Base-by-base conservation (phyloP, 345 rosid species). In the Dovyalis caffra region DNA sequence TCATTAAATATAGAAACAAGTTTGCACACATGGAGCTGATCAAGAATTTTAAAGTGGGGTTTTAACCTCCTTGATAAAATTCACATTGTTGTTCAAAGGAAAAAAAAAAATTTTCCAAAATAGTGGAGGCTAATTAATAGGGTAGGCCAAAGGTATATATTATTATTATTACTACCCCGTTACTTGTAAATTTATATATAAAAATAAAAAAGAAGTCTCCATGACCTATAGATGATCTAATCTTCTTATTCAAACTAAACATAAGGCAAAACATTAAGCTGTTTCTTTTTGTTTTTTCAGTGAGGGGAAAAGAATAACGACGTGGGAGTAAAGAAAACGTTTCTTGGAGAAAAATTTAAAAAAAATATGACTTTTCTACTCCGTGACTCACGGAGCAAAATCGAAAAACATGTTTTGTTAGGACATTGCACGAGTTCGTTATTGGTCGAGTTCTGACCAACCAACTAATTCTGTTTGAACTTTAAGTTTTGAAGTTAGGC, bases 361-460 rank as follows among this genome's bases (percentile, higher is more conserved):
- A 1, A 25, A 5, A 35, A 21, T 5, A 1, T 60, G 3, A 33
- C 6, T 25, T 23, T 21, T 49, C 47, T 20, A 12, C 4, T 7
- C 53, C 80, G 76, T 58, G 47, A 56, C 3, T 72, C 62, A 9
- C 80, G 80, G 80, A 33, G 53, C 57, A 20, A n/a, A 43, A 20
- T 0, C n/a, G 73, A 32, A 60, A 43, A 64, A 8, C 61, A 60
- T 49, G 47, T 29, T 26, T 60, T 20, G 57, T 61, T 28, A 40
- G 31, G 43, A 12, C 62, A 4, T 18, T n/a, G 49, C 1, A 8
- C 4, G 32, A 25, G 49, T 33, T 33, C 3, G 64, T 62, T 58
- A n/a, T 1, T 25, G 21, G 74, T 34, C 29, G 15, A 31, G 11
- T 10, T n/a, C 8, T 18, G 70, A 25, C 31, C 25, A 8, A 7